Base-by-base conservation (phyloP, 176 grass and related monocot species). In the Ananas comosus region DNA sequence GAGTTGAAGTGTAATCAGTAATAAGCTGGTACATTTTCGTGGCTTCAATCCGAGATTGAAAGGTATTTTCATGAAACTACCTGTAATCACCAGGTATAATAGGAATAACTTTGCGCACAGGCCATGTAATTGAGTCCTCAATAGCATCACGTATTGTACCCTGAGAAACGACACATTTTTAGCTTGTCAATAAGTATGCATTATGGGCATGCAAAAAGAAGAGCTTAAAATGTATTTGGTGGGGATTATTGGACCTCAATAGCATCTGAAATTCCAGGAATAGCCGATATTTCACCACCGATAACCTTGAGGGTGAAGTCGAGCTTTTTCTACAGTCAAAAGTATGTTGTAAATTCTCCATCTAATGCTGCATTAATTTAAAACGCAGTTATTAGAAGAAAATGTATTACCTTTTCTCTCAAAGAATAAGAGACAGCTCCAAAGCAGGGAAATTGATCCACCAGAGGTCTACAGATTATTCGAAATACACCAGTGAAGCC, bases 181-280 rank as follows among this genome's bases (percentile, higher is more conserved):
- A 69, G 48, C 6, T 1, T 50, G 79, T 11, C 53, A 53, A 24
- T 70, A 73, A 33, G 24, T 77, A 28, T 29, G 19, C 24, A 65
- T 24, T 21, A 9, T 22, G 9, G 9, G n/a, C 17, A 61, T 61
- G 17, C 21, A 61, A 10, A 61, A 18, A 61, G 42, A 77, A 49
- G 59, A 42, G 12, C 11, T 57, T 16, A 2, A 63, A 48, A 8
- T 24, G 22, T 2, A 22, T 63, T 11, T 11, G 12, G 33, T 61
- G 51, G 51, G 18, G 19, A 69, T 50, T 23, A 23, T 24, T 21
- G 48, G 77, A 97, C 93, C 89, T 97, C 89, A 74, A 97, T 97
- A 74, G 93, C 93, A 92, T 97, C 89, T 76, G 93, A 97, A 79
- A 97, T 88, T 74, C 93, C 93, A 85, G 93, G 93, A 97, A 97